These are phyloP conservation scores for Zasmidium angulare DNA, from an alignment of 2,329 filamentous ascomycete species.

Conservation along the genomic window DNA sequence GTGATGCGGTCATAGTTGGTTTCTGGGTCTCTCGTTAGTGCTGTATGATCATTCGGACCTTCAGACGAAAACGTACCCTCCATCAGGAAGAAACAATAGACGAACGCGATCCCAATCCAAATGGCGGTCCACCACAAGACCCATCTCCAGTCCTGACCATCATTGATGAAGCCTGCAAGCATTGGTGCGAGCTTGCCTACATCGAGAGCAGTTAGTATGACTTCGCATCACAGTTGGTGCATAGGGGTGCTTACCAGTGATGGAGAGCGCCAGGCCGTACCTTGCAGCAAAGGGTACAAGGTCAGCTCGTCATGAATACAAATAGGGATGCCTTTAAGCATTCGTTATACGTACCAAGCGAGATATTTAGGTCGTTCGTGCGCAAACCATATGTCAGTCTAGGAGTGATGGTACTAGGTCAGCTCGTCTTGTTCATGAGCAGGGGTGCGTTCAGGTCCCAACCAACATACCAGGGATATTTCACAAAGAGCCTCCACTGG, in stretches of 20 bases:
- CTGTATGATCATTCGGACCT: background rate
- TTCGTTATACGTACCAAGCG: too few relatives aligned
- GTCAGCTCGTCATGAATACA: too few relatives aligned
- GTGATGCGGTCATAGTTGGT: constrained; percentile 49
- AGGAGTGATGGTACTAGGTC: too few relatives aligned
- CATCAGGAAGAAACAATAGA: constrained; percentile 60
- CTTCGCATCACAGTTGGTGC: too few relatives aligned
- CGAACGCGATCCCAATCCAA: constrained; percentile 47
- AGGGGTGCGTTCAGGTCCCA: too few relatives aligned
- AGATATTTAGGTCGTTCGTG: constrained; percentile 34
- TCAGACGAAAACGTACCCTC: constrained; percentile 39
- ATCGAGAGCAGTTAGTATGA: too few relatives aligned
- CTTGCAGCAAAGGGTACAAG: too few relatives aligned
- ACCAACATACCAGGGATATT: constrained; percentile 23
- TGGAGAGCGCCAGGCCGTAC: constrained; percentile 27
- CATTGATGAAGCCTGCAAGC: constrained; percentile 51
- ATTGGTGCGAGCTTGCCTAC: constrained; percentile 44
- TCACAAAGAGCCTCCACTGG: constrained; percentile 51
- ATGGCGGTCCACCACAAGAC: constrained; percentile 56
- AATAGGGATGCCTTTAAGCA: too few relatives aligned
- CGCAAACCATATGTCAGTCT: constrained; percentile 21
- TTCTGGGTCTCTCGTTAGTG: constrained; percentile 35
- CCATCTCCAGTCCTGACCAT: constrained; percentile 52
- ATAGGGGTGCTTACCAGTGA: too few relatives aligned
- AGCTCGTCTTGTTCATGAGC: too few relatives aligned